Evolutionary conservation across 2,329 filamentous ascomycete species (phyloP).

Genomic region (Verticillium tricorpus): DNA sequence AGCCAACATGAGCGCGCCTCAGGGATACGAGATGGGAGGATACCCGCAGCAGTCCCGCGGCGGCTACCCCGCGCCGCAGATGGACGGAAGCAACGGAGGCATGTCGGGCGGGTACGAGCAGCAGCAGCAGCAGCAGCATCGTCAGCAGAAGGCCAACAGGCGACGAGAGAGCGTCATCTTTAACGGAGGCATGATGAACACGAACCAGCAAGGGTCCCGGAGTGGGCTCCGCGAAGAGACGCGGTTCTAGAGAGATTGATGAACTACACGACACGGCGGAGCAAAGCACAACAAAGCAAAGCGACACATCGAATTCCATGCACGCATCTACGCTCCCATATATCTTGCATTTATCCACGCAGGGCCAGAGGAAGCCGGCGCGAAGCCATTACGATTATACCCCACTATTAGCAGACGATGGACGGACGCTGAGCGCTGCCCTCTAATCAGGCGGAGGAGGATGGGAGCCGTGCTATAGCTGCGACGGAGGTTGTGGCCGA

Average conservation of each 20-base stretch:
- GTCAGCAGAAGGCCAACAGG: constrained; percentile 31
- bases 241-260: constrained; percentile 29
- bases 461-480: not conserved
- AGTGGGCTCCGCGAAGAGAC: constrained; percentile 52
- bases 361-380: not conserved
- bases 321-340: not conserved
- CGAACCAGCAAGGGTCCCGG: constrained; percentile 46
- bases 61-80: constrained; percentile 16
- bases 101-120: not conserved
- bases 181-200: constrained; percentile 42
- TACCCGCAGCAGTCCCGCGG: constrained; percentile 10
- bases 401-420: not conserved
- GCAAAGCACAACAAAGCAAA: not conserved
- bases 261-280: not conserved
- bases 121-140: constrained; percentile 16
- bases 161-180: constrained; percentile 60
- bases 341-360: not conserved
- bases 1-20: constrained; percentile 28
- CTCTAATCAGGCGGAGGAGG: not conserved
- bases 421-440: not conserved
- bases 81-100: constrained; percentile 24
- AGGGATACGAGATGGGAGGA: constrained; percentile 16
- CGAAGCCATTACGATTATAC: not conserved
- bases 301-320: constrained; percentile 7
- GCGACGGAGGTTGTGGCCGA: too few relatives aligned